Evolutionary conservation across 2,329 filamentous ascomycete genomes (phyloP).

Genomic region (Amauroascus verrucosus): DNA sequence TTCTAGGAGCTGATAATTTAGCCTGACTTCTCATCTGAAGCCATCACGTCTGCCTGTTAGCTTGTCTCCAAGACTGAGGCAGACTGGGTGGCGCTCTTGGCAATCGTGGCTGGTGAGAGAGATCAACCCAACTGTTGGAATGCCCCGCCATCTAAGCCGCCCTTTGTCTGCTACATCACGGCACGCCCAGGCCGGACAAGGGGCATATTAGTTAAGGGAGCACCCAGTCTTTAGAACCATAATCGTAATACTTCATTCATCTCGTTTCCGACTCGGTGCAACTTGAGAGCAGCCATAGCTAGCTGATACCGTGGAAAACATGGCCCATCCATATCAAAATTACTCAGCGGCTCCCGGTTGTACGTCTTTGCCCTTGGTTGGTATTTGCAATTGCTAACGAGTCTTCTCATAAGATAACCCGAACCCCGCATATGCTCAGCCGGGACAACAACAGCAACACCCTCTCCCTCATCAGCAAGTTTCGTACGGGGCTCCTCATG

Average conservation of each 20-base stretch:
- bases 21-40: too few relatives aligned
- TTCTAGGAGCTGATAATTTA: too few relatives aligned
- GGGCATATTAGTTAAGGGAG: too few relatives aligned
- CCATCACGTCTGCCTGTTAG: too few relatives aligned
- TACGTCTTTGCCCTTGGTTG: background rate
- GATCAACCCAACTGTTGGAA: background rate
- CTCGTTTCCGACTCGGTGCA: background rate
- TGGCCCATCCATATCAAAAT: slow-evolving; percentile 3
- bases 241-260: background rate
- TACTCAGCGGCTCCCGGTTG: background rate
- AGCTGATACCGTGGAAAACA: background rate
- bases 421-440: slow-evolving; percentile 1
- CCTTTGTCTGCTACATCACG: background rate
- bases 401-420: background rate
- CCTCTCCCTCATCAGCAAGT: slow-evolving; percentile 1
- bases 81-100: background rate
- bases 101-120: background rate
- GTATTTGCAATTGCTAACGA: background rate
- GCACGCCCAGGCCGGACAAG: too few relatives aligned
- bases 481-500: too few relatives aligned
- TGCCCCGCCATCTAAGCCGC: background rate
- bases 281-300: too few relatives aligned
- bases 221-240: too few relatives aligned
- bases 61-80: too few relatives aligned
- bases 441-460: slow-evolving; percentile 1